Percentiles rank a stretch among this genome's conserved stretches.
phyloP scores from a whole-genome alignment of 441 rosid genomes.

The Corymbia calophylla region DNA sequence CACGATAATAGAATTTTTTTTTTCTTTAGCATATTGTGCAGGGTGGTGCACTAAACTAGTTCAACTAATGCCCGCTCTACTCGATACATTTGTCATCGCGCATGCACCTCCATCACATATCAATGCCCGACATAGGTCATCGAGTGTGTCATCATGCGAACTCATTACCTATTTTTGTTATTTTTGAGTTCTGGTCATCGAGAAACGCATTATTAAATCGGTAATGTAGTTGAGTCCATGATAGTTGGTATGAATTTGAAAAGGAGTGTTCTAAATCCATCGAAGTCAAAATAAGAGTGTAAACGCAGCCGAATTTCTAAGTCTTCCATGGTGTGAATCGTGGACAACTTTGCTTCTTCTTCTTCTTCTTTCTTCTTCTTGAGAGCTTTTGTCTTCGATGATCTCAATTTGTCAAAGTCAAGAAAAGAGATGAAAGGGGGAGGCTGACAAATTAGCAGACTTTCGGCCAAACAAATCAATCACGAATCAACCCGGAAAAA shows the following conservation, averaged over 20 bases:
- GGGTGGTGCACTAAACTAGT: not conserved
- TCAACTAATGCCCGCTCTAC: not conserved
- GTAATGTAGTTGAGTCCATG: rapidly evolving
- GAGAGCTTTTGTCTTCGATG: not conserved
- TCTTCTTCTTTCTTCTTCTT: not conserved
- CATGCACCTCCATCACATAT: not conserved
- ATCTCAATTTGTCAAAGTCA: not conserved
- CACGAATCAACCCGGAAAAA: not conserved
- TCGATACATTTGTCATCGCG: not conserved
- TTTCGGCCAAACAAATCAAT: not conserved
- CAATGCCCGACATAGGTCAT: not conserved
- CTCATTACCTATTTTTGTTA: rapidly evolving
- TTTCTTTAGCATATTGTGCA: not conserved
- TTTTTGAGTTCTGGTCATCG: not conserved
- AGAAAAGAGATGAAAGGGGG: not conserved
- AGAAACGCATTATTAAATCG: rapidly evolving
- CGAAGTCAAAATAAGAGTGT: not conserved
- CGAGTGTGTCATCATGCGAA: rapidly evolving
- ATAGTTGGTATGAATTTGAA: no score
- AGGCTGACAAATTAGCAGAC: not conserved
- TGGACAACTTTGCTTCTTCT: not conserved
- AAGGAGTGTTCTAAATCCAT: rapidly evolving
- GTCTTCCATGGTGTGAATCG: not conserved
- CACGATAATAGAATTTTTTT: not conserved
- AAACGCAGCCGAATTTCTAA: not conserved